Evolutionary conservation across 371 early-diverging fungal genomes (phyloP), one percentile per base, ranked within the genome.

Genomic region (Smittium mucronatum): DNA sequence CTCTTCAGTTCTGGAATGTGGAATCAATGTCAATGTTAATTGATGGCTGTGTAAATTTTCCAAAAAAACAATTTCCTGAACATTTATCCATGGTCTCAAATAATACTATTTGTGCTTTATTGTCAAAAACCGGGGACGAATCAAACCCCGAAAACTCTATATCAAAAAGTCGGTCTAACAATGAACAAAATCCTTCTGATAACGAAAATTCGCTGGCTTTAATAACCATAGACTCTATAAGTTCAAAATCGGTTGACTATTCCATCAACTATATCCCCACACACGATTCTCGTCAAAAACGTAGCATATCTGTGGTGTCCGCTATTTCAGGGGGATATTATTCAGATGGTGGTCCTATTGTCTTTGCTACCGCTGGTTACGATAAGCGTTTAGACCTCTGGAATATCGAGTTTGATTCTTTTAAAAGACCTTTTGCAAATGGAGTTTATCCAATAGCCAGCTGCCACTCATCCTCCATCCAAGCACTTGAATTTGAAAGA

Each of bases 1-100:
- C 68, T 16, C 34, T 68, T 36, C 68, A 68, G 68, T 68, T 68
- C 58, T 63, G 68, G 59, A 34, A 68, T 36, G 34, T 63, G 2
- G 58, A 35, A 5, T 15, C 68, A 16, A 33, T 63, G 28, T 58
- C 58, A 21, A 58, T 47, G 2, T 28, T 58, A 17, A 58, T 28
- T 15, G 34, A 58, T 30, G 31, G 64, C 25, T 11, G 31, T 21
- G 21, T 64, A 15, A 33, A 8, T 15, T 15, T 64, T 31, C 30
- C 64, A 36, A 30, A 31, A 34, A 64, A 64, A 36, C 64, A 64
- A 26, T 64, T 15, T 5, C 64, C 64, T 21, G 64, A 64, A 64
- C 30, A 64, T 26, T 26, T 64, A 31, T 34, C 26, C 5, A 5
- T 30, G 15, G 64, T 64, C 5, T 64, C 64, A 26, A 31, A 64